Evolutionary conservation across 352 stramenopile species (phyloP).

Genomic region (Phytophthora constricta): DNA sequence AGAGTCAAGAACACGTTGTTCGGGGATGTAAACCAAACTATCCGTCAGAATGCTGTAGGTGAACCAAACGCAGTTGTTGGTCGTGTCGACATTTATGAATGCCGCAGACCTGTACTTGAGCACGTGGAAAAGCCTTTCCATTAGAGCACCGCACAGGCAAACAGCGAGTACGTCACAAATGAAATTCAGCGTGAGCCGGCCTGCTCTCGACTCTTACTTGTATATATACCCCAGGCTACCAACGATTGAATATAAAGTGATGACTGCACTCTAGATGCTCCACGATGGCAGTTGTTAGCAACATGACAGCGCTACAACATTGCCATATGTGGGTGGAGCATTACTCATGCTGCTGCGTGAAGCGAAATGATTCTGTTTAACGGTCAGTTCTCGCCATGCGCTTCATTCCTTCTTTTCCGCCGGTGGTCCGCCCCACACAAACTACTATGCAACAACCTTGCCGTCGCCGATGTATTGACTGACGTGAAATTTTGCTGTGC

Average conservation of each 20-base stretch:
- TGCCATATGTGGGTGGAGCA: too few species aligned
- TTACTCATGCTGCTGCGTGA: too few species aligned
- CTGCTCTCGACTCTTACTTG: conserved; percentile 28
- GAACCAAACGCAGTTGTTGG: conserved; percentile 53
- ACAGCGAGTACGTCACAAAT: conserved; percentile 40
- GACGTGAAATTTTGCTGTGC: too few species aligned
- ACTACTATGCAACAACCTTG: too few species aligned
- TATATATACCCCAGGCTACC: conserved; percentile 26
- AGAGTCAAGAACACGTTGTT: conserved; percentile 28
- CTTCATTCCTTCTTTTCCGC: too few species aligned
- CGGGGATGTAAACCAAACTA: conserved; percentile 32
- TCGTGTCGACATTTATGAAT: conserved; percentile 44
- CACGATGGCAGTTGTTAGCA: too few species aligned
- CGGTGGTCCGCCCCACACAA: too few species aligned
- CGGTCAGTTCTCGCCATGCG: too few species aligned
- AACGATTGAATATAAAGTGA: conserved; percentile 44
- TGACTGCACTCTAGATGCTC: too few species aligned
- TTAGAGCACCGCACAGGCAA: conserved; percentile 43
- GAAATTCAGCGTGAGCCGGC: conserved; percentile 35
- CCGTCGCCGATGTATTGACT: too few species aligned
- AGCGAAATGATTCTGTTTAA: too few species aligned
- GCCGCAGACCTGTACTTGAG: conserved; percentile 41
- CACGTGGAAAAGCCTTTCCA: conserved; percentile 51
- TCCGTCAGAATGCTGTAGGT: conserved; percentile 37
- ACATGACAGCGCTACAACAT: too few species aligned